Evolutionary conservation across 140 eudicot genomes (phyloP).

Genomic region (Bidens hawaiensis): DNA sequence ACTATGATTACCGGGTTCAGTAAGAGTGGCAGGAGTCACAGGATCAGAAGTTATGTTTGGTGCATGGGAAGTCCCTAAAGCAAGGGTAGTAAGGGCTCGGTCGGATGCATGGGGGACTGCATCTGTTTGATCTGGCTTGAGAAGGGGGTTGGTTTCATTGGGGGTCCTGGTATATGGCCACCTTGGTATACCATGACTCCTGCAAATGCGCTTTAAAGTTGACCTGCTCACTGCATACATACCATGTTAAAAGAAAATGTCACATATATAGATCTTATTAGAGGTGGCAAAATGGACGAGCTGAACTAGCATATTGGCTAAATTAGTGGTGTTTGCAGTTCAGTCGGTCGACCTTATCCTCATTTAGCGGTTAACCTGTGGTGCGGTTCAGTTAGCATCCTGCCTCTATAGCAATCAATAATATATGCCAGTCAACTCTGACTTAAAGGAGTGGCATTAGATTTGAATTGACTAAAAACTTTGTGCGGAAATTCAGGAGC

Average conservation of each 20-base stretch:
- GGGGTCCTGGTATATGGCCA: constrained; percentile 11
- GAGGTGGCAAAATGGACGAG: not conserved
- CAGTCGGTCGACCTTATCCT: not conserved
- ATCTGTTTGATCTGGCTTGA: constrained; percentile 2
- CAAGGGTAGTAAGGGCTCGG: not conserved
- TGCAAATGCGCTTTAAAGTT: constrained; percentile 15
- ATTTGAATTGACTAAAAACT: no score
- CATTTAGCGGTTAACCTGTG: not conserved
- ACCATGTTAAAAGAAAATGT: not conserved
- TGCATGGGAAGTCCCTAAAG: not conserved
- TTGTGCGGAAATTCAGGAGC: no score
- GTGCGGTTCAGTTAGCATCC: not conserved
- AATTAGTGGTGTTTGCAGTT: no score
- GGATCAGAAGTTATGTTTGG: not conserved
- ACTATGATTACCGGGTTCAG: not conserved
- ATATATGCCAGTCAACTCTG: no score
- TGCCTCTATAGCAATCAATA: not conserved
- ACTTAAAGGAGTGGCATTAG: no score
- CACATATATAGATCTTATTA: not conserved
- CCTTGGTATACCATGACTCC: constrained; percentile 8
- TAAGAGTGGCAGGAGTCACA: constrained; percentile 8
- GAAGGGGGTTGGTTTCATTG: not conserved
- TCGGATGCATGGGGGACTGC: not conserved
- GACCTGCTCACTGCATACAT: constrained; percentile 19
- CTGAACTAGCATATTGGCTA: not conserved